Evolutionary conservation across 163 green algal species (phyloP).

Genomic region (Scenedesmus sp.): DNA sequence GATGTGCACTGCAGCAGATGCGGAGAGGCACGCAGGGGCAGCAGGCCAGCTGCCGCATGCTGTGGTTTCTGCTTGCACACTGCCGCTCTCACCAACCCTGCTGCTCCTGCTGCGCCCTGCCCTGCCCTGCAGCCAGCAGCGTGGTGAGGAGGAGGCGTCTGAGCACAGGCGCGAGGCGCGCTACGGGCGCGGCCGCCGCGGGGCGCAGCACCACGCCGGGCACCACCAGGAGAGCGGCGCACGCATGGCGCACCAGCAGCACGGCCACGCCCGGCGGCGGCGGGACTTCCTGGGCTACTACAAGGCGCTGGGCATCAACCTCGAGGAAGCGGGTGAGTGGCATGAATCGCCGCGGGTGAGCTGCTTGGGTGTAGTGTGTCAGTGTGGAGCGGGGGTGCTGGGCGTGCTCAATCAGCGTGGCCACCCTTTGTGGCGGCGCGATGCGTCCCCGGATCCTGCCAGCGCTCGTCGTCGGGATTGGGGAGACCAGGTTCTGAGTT

Average conservation of each 20-base stretch:
- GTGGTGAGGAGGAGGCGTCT: slow-evolving; percentile 19
- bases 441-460: no score
- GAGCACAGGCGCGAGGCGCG: slow-evolving; percentile 13
- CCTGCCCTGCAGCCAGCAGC: slow-evolving; percentile 19
- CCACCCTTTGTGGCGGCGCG: no score
- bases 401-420: no score
- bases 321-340: slow-evolving; percentile 14
- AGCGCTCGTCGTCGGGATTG: no score
- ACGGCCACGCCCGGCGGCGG: neutral
- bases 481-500: no score
- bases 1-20: no score
- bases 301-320: slow-evolving; percentile 34
- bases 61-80: neutral
- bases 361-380: no score
- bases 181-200: slow-evolving; percentile 32
- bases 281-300: slow-evolving; percentile 55
- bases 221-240: slow-evolving; percentile 14
- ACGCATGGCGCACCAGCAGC: neutral
- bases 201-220: neutral
- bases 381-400: no score
- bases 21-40: no score
- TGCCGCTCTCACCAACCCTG: neutral
- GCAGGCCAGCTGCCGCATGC: neutral
- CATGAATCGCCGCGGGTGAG: no score
- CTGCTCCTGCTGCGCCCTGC: neutral